A percentile compares a stretch with the other conserved stretches of the same genome.
Conservation (phyloP, 306 rosid genomes). For the Malus fusca region DNA sequence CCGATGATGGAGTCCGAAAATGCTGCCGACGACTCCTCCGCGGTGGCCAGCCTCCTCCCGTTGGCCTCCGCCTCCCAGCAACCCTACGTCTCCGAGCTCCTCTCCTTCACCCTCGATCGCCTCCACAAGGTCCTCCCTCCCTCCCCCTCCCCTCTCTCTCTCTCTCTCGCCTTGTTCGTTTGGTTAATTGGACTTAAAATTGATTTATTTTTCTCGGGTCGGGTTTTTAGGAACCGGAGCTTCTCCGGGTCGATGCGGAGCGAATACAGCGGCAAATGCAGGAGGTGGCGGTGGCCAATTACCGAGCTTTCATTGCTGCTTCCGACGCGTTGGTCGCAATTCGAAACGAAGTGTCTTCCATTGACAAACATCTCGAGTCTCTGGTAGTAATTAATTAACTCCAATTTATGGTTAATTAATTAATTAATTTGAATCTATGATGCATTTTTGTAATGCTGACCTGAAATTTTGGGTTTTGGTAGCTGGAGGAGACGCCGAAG, state of each 20-base stretch:
- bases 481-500: constrained; percentile 81
- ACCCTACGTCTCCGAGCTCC: constrained; percentile 93
- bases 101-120: constrained; percentile 95
- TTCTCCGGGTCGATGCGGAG: constrained; percentile 96
- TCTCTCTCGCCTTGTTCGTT: not conserved
- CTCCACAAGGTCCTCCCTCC: constrained; percentile 63
- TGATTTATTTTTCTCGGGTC: not conserved
- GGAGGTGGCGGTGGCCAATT: constrained; percentile 89
- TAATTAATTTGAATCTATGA: not conserved
- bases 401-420: not conserved
- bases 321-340: constrained; percentile 83
- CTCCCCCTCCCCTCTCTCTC: not conserved
- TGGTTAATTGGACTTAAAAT: not conserved
- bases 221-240: constrained; percentile 75
- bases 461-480: constrained; percentile 19
- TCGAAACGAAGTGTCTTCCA: constrained; percentile 71
- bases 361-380: constrained; percentile 49
- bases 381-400: constrained; percentile 27
- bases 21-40: constrained; percentile 35
- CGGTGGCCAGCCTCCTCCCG: constrained; percentile 47
- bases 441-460: constrained; percentile 4
- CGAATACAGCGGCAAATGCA: constrained; percentile 98
- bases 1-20: constrained; percentile 53
- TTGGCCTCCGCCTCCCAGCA: constrained; percentile 83
- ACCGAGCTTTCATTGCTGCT: constrained; percentile 85